Base-by-base conservation (phyloP, 108 stramenopile genomes). In the Skeletonema grethae region DNA sequence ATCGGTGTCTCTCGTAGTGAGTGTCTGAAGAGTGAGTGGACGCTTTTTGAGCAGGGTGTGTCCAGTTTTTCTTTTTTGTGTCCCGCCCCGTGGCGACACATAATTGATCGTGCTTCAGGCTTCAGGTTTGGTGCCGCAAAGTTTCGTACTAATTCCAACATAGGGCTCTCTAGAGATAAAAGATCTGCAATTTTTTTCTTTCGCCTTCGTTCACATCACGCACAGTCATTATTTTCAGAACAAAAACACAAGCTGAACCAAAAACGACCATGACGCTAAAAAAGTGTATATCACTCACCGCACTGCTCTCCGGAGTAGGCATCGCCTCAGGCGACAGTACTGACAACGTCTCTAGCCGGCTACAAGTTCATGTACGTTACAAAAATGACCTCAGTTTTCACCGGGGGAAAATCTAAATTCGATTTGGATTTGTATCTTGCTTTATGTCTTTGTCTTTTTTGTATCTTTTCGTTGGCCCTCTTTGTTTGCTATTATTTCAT, bases 351-450 rank as follows among this genome's bases (percentile, higher is more conserved):
- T 90, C 89, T 15, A 87, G 86, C 71, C 85, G 89, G 18, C 73
- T 90, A 31, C 84, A 88, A 83, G 84, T 90, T 71, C 89, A 90
- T 84, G 89, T 90, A 85, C 81, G 89, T 90, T 31, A 60, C 32
- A 22, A 58, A n/a, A 39, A n/a, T 43, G 41, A 43, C 15, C 41
- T 0, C 15, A 5, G 2, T 43, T 38, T 38, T 43, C 15, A 43
- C 13, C 1, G 13, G 41, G 41, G 41, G 32, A 1, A n/a, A 43
- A n/a, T 38, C 41, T 15, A 5, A 15, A n/a, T 43, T 43, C 41
- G 3, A 43, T 15, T 15, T 43, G 15, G 41, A 43, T n/a, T n/a
- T 43, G 41, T n/a, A 43, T 43, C 41, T 43, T 43, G 41, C 36
- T 38, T 38, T 38, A 11, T 38, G 9, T 38, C 10, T 38, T 38